These are phyloP conservation scores for Jamesozyma rosinii DNA, from an alignment of 805 yeast genomes.

Conservation along the genomic window DNA sequence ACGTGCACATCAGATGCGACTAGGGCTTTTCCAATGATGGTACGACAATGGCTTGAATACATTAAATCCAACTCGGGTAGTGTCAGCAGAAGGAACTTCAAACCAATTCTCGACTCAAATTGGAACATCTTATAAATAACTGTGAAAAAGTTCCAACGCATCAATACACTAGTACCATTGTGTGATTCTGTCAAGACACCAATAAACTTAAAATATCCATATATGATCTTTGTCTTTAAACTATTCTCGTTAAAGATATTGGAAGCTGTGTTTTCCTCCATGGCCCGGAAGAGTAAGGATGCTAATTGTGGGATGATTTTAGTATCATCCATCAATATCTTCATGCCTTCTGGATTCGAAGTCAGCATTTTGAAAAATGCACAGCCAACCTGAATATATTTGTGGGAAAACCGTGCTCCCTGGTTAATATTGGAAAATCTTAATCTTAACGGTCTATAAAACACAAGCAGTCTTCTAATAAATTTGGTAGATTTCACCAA, in stretches of 20 bases:
- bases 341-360: slow-evolving; percentile 54
- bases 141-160: slow-evolving; percentile 78
- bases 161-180: slow-evolving; percentile 60
- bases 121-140: slow-evolving; percentile 64
- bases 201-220: slow-evolving; percentile 70
- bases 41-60: slow-evolving; percentile 55
- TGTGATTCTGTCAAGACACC: slow-evolving; percentile 57
- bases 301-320: slow-evolving; percentile 82
- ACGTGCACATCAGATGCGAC: slow-evolving; percentile 44
- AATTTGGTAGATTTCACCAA: slow-evolving; percentile 71
- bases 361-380: slow-evolving; percentile 60
- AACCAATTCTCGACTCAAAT: slow-evolving; percentile 39
- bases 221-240: slow-evolving; percentile 53
- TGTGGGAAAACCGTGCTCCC: slow-evolving; percentile 39
- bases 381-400: slow-evolving; percentile 65
- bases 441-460: slow-evolving; percentile 84
- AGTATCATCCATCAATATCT: slow-evolving; percentile 51
- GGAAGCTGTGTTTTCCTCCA: slow-evolving; percentile 37
- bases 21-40: slow-evolving; percentile 56
- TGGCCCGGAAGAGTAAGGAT: slow-evolving; percentile 54
- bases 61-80: slow-evolving; percentile 55
- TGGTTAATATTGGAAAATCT: slow-evolving; percentile 53
- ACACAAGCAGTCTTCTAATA: slow-evolving; percentile 72
- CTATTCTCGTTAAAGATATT: slow-evolving; percentile 60
- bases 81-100: slow-evolving; percentile 48